These are phyloP conservation scores for Geosmithia flava DNA, from an alignment of 2,329 filamentous ascomycete species.

Conservation along the genomic window DNA sequence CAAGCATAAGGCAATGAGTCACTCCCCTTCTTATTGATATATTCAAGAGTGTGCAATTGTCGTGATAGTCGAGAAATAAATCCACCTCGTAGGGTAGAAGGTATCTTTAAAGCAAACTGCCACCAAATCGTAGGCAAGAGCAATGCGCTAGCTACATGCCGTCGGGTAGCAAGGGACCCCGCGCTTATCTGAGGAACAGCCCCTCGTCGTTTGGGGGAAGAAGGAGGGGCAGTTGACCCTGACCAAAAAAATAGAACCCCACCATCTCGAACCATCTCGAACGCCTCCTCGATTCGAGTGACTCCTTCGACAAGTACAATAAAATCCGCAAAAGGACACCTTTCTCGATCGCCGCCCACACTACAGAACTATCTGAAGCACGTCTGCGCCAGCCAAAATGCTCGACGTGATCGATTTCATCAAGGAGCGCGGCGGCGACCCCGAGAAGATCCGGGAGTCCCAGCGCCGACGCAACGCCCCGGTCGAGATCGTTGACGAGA, in stretches of 20 bases:
- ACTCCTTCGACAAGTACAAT: neutral
- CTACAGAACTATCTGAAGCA: neutral
- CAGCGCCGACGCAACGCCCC: conserved; percentile 72
- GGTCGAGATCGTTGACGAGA: conserved; percentile 78
- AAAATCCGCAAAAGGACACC: neutral
- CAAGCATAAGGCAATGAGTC: too few relatives aligned
- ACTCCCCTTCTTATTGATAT: too few relatives aligned
- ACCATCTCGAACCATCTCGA: neutral
- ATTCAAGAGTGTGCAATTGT: too few relatives aligned
- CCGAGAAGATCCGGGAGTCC: conserved; percentile 82
- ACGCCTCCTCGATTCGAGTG: neutral
- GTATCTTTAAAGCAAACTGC: neutral
- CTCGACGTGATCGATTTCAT: conserved; percentile 72
- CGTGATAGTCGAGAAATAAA: too few relatives aligned
- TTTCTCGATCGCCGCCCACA: neutral
- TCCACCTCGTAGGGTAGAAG: neutral
- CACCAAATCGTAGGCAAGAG: neutral
- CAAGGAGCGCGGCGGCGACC: conserved; percentile 78
- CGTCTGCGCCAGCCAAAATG: conserved; percentile 29
- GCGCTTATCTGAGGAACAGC: neutral
- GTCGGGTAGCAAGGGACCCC: neutral
- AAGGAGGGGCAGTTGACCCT: neutral
- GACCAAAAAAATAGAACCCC: neutral
- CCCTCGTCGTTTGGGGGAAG: neutral
- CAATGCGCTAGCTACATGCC: neutral